These are phyloP conservation scores for Schwanniomyces polymorphus DNA, from an alignment of 805 yeast genomes.

Conservation along the genomic window DNA sequence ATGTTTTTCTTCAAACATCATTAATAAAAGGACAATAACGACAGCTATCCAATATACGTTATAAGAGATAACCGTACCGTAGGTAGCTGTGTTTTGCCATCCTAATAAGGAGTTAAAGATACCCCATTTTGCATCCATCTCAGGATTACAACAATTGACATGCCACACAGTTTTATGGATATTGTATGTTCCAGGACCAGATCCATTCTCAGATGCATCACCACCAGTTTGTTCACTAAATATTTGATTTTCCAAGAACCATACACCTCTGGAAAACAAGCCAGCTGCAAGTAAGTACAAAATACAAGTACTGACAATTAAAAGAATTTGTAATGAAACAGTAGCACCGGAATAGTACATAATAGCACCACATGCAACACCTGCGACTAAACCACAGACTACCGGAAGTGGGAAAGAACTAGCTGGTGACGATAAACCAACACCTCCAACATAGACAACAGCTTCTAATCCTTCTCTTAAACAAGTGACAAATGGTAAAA, in stretches of 20 bases:
- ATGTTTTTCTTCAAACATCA: conserved; percentile 80
- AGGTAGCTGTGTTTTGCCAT: conserved; percentile 96
- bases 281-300: conserved; percentile 91
- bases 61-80: conserved; percentile 87
- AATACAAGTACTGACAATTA: conserved; percentile 84
- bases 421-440: conserved; percentile 36
- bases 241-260: conserved; percentile 77
- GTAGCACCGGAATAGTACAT: conserved; percentile 82
- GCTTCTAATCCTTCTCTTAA: conserved; percentile 87
- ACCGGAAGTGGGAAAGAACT: conserved; percentile 91
- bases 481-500: conserved; percentile 87
- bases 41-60: conserved; percentile 83
- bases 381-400: conserved; percentile 79
- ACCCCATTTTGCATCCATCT: conserved; percentile 93
- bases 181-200: conserved; percentile 95
- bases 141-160: conserved; percentile 96
- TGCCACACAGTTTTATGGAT: conserved; percentile 84
- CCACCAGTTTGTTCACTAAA: conserved; percentile 79
- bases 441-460: conserved; percentile 47
- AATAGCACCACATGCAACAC: conserved; percentile 65
- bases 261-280: conserved; percentile 87
- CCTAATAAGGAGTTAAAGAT: conserved; percentile 91
- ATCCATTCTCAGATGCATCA: conserved; percentile 90
- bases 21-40: conserved; percentile 51
- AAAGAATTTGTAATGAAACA: conserved; percentile 82